Base-by-base conservation (phyloP, 2,329 filamentous ascomycete genomes). In the Penicillium sp. region DNA sequence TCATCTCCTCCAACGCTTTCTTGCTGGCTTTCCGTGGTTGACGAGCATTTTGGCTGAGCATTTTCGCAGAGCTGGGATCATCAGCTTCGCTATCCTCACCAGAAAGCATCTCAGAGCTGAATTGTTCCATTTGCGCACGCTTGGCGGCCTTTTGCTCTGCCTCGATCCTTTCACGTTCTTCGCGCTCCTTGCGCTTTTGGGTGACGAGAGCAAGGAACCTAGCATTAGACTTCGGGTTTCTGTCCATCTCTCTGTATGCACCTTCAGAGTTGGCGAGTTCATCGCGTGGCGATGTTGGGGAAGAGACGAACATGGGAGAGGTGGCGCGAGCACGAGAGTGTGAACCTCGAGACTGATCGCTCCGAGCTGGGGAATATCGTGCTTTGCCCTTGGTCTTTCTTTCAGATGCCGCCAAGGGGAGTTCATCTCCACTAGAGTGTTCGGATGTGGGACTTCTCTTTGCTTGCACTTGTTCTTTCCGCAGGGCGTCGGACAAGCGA, bases 1-100 rank as follows among this genome's bases (percentile, higher is more conserved):
- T 88, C 87, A 99, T 96, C 62, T 97, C 93, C 68, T 96, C 90
- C 39, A 96, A 70, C 0, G 94, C 94, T 74, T 91, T 96, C 76
- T 93, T 97, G 76, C 92, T 93, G 0, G 94, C 92, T 69, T 94
- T 95, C 12, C 94, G 84, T 2, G 70, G 59, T 5, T 90, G 86
- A 4, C 87, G 84, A 24, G 81, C 79, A 36, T 82, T 77, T 65
- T 92, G 88, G 0, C 87, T 89, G 42, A 94, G 75, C 56, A 78
- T 83, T 41, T 78, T 79, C n/a, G 81, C 86, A 24, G 85, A 84
- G 31, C 84, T 85, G 53, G 87, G 85, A 2, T 81, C 79, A 34
- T 84, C 81, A 42, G 80, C 76, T 34, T 82, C 82, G 47, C 80
- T 79, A 7, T 80, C 80, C n/a, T 79, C 73, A 18, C 74, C 77